These are phyloP conservation scores for Crucihimalaya himalaica DNA, from an alignment of 345 rosid genomes.

Conservation along the genomic window DNA sequence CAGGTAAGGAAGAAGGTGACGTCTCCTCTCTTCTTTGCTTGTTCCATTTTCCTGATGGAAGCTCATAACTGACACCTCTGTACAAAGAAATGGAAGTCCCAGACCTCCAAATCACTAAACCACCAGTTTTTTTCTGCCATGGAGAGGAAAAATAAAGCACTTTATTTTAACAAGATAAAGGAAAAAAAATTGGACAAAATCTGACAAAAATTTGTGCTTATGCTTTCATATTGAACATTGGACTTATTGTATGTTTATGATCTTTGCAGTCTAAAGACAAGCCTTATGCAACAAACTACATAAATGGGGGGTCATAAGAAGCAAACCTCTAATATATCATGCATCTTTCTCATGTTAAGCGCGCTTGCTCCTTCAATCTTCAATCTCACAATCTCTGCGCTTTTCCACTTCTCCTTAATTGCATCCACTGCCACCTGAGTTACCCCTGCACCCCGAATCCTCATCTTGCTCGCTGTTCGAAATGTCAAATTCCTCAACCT, in stretches of 20 bases:
- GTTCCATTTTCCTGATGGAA: conserved; percentile 57
- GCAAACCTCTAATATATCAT: conserved; percentile 89
- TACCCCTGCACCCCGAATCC: conserved; percentile 68
- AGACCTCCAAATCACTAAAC: conserved; percentile 95
- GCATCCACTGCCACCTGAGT: conserved; percentile 69
- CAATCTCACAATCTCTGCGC: conserved; percentile 73
- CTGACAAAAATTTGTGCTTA: neutral
- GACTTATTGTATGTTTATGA: neutral
- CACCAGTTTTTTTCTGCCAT: conserved; percentile 85
- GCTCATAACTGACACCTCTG: conserved; percentile 86
- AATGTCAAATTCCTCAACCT: conserved; percentile 81
- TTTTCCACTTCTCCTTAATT: conserved; percentile 77
- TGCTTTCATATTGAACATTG: neutral
- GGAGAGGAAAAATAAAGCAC: neutral
- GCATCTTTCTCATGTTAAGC: conserved; percentile 89
- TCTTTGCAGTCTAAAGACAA: conserved; percentile 13
- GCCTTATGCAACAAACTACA: conserved; percentile 6
- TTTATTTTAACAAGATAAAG: neutral
- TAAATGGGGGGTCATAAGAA: conserved; percentile 21
- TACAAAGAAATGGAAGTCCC: conserved; percentile 81
- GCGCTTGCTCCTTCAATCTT: conserved; percentile 88
- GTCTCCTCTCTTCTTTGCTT: conserved; percentile 53
- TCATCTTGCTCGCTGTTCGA: conserved; percentile 58
- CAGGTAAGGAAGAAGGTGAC: conserved; percentile 37
- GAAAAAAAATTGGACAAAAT: neutral